These are phyloP conservation scores for Suhomyces faveliae DNA, from an alignment of 805 yeast genomes.

Conservation along the genomic window DNA sequence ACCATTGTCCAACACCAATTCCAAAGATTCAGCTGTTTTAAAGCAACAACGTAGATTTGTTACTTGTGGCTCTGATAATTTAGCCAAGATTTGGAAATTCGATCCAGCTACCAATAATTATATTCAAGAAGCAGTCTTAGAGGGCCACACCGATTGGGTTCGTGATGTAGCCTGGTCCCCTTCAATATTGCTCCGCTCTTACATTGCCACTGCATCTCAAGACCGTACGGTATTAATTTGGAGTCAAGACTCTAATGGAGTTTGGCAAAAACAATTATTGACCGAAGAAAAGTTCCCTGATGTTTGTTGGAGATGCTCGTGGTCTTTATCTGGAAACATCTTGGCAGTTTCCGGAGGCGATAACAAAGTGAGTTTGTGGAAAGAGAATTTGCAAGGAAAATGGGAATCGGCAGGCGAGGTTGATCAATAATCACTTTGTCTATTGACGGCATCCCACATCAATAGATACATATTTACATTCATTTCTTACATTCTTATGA, in stretches of 20 bases:
- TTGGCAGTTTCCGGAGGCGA: conserved; percentile 96
- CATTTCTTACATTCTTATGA: conserved; percentile 7
- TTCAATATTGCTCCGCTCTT: conserved; percentile 77
- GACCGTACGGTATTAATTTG: conserved; percentile 93
- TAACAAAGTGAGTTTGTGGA: conserved; percentile 94
- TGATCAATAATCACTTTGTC: conserved; percentile 69
- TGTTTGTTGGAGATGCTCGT: conserved; percentile 96
- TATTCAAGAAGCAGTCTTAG: conserved; percentile 69
- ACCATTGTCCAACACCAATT: conserved; percentile 43
- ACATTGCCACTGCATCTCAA: conserved; percentile 95
- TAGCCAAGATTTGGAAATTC: conserved; percentile 86
- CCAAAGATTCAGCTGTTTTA: conserved; percentile 28
- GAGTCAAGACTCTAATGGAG: conserved; percentile 73
- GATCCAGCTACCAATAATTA: conserved; percentile 57
- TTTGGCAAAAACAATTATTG: conserved; percentile 80
- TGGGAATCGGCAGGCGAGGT: conserved; percentile 99
- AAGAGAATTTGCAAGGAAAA: conserved; percentile 85
- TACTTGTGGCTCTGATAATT: conserved; percentile 93
- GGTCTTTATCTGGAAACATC: conserved; percentile 95
- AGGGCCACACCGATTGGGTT: conserved; percentile 97
- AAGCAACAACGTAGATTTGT: conserved; percentile 70
- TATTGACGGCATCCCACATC: not conserved
- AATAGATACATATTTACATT: not conserved
- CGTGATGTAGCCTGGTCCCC: conserved; percentile 99
- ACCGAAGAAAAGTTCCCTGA: conserved; percentile 87